Percentiles rank a stretch among this genome's conserved stretches.
Conservation (phyloP, 1,284 basidiomycete species). For the Ustilago curta region DNA sequence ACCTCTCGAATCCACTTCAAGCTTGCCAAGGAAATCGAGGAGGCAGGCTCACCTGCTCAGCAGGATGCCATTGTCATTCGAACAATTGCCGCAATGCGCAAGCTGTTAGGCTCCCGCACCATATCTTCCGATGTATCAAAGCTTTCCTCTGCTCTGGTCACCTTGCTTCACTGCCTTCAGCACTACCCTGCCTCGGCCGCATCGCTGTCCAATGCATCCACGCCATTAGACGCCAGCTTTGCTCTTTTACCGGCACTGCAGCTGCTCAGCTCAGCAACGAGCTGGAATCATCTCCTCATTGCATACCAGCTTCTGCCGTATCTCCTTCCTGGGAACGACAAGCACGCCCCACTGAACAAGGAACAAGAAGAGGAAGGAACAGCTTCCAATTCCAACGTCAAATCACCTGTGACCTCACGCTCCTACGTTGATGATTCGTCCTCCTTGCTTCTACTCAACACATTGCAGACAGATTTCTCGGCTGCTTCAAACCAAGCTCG, state of each 20-base stretch:
- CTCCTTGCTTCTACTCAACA: slow-evolving; percentile 51
- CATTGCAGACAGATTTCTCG: slow-evolving; percentile 30
- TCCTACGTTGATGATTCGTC: slow-evolving; percentile 13
- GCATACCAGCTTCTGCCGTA: slow-evolving; percentile 39
- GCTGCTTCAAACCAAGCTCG: slow-evolving; percentile 10
- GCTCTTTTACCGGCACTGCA: slow-evolving; percentile 49
- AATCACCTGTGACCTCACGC: background rate
- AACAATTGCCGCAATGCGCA: slow-evolving; percentile 21
- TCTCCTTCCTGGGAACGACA: background rate
- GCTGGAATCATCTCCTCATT: slow-evolving; percentile 37
- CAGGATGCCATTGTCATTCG: slow-evolving; percentile 29
- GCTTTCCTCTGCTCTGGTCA: slow-evolving; percentile 26
- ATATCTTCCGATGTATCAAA: slow-evolving; percentile 17
- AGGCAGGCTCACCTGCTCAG: slow-evolving; percentile 5
- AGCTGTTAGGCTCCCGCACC: slow-evolving; percentile 19
- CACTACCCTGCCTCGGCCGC: slow-evolving; percentile 27
- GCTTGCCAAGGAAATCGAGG: slow-evolving; percentile 48
- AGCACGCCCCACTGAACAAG: background rate
- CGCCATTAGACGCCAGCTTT: slow-evolving; percentile 27
- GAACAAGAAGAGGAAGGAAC: background rate
- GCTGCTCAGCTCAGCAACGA: slow-evolving; percentile 32
- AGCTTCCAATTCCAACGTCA: background rate
- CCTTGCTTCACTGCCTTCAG: slow-evolving; percentile 43
- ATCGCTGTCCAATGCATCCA: background rate
- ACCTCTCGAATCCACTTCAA: slow-evolving; percentile 52